A percentile compares a stretch with the other conserved stretches of the same genome.
phyloP scores from a whole-genome alignment of 2,329 filamentous ascomycete species.

The Dactylonectria estremocensis region DNA sequence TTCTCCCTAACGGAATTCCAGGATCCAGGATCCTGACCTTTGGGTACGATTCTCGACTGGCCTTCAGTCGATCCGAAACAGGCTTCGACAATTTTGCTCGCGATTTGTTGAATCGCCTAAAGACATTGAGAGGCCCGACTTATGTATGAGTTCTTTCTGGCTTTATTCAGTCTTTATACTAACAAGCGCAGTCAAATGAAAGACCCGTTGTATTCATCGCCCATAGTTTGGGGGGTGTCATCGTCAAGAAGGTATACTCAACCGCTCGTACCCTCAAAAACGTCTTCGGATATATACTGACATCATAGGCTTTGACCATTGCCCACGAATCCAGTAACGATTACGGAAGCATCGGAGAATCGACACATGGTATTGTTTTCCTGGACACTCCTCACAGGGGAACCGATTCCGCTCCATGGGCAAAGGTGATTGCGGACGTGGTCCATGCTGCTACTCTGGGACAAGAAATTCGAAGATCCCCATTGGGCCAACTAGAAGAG shows the following conservation, averaged over 20 bases:
- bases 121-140: not conserved
- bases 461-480: not conserved
- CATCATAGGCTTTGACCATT: not conserved
- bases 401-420: not conserved
- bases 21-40: not conserved
- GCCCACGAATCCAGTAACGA: not conserved
- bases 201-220: not conserved
- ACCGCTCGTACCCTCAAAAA: no score
- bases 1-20: not conserved
- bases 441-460: not conserved
- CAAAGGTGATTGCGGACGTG: not conserved
- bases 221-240: slow-evolving; percentile 23
- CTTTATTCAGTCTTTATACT: not conserved
- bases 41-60: not conserved
- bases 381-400: not conserved
- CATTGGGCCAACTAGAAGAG: not conserved
- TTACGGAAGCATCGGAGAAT: not conserved
- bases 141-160: not conserved
- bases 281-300: not conserved
- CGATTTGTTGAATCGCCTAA: not conserved
- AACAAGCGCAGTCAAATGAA: not conserved
- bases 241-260: not conserved
- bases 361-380: not conserved
- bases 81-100: not conserved
- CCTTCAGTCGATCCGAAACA: not conserved